Evolutionary conservation across 2,329 filamentous ascomycete genomes (phyloP), one percentile per base, ranked within the genome.

Genomic region (Colletotrichum tamarilloi): DNA sequence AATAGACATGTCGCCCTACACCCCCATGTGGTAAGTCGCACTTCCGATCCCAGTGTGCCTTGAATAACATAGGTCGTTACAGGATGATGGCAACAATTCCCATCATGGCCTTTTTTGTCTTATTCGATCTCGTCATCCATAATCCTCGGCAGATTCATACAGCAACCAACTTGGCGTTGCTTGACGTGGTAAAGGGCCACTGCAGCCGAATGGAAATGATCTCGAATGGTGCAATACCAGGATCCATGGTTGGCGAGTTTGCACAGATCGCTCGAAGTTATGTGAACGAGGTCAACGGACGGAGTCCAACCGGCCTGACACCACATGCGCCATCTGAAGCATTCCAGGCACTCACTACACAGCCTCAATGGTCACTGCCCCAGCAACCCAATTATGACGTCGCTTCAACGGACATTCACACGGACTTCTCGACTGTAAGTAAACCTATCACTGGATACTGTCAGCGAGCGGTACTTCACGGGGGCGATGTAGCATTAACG

Each of bases 41-140:
- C 42, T 22, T 0, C 19, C 16, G 32, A 30, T 12, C 35, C 1
- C 5, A 14, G 4, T 11, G 1, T 19, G 26, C 22, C 8, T 3
- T 38, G 14, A 24, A 30, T n/a, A 7, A 38, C n/a, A 4, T 28
- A 30, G 4, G 4, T 11, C 5, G 35, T 16, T 3, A 22, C 16
- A 81, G 80, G 76, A 74, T 62, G 75, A 73, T 83, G 2, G 81
- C 77, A 3, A 78, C 80, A 14, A 77, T 84, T 7, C 84, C 84
- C 1, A 67, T 84, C 6, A 76, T 80, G 0, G 81, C 81, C 0
- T 76, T 84, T 2, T 83, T 86, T 46, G 81, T 85, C 11, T 74
- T 86, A 1, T 85, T 85, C 67, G 84, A 85, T 62, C 77, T 84
- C 22, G 79, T 85, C 4, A 77, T 84, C 22, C 81, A 84, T 69